Conservation (phyloP, 192 early-diverging fungal genomes). For the Coemansia sp. region DNA sequence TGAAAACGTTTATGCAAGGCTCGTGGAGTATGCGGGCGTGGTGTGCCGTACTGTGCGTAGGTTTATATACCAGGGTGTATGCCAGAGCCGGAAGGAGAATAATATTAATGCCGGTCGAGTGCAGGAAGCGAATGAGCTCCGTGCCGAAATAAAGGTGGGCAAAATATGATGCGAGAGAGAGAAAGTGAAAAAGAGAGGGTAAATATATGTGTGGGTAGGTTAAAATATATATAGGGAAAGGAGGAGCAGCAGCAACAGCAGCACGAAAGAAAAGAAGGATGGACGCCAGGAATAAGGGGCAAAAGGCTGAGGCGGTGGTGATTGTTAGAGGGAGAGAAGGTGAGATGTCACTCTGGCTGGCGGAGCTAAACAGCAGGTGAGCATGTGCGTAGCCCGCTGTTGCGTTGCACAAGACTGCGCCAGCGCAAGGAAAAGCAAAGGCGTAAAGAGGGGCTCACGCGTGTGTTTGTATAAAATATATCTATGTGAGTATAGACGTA, state of each 20-base stretch:
- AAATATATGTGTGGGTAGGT: not conserved
- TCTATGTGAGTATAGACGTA: not conserved
- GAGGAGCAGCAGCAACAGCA: too few relatives aligned
- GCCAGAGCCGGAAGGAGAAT: constrained; percentile 11
- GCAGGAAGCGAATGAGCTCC: not conserved
- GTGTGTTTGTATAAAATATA: not conserved
- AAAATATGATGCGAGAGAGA: not conserved
- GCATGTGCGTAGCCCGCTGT: constrained; percentile 20
- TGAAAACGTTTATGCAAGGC: constrained; percentile 11
- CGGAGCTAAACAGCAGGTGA: constrained; percentile 25
- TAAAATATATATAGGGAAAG: constrained; percentile 10
- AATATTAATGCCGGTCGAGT: constrained; percentile 10
- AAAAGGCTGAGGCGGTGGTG: constrained; percentile 15
- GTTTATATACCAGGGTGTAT: not conserved
- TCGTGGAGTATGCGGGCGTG: constrained; percentile 4
- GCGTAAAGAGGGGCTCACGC: not conserved
- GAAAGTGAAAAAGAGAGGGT: not conserved
- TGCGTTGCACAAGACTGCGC: constrained; percentile 19
- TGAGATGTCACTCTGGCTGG: constrained; percentile 42
- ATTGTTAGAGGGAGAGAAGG: constrained; percentile 31
- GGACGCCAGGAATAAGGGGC: not conserved
- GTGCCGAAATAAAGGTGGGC: not conserved
- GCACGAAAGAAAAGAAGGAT: constrained; percentile 13
- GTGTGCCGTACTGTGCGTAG: constrained; percentile 5
- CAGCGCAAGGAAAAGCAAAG: not conserved